Base-by-base conservation (phyloP, 225 moss, liverwort and hornwort genomes). In the Marchantia paleacea region DNA sequence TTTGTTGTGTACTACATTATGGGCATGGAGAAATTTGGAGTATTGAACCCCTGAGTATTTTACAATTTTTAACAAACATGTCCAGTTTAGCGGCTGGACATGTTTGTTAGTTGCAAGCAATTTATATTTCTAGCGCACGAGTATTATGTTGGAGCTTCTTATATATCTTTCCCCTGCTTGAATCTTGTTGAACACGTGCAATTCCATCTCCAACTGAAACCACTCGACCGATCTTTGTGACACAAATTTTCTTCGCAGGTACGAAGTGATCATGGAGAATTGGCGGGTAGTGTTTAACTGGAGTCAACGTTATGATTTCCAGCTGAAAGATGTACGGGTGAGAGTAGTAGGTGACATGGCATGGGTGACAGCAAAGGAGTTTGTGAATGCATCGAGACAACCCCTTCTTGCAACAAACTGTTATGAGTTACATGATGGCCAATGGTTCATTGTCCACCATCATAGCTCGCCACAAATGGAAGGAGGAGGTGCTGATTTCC, bases 361-460 rank as follows among this genome's bases (percentile, higher is more conserved):
- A 57, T 91, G 90, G 90, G 90, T 91, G 20, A 91, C 89, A 50
- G 84, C 85, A 13, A 91, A 91, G 85, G 90, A 91, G 83, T 91
- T 89, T 55, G 77, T 91, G 55, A 91, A 91, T 83, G 75, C 84
- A 15, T 91, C 90, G 12, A 85, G 85, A 80, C 86, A 85, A 69
- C 90, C 90, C 49, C 87, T 91, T 75, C 69, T 91, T 82, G 80
- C 81, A 55, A 87, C 90, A 83, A 91, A 91, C 80, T 89, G 89
- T 82, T 91, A 85, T 78, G 90, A 91, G 83, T 82, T 76, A 63
- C 90, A 91, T 73, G 85, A 84, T 78, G 87, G 89, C 62, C 80
- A 91, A 65, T 91, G 90, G 90, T 87, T 75, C 80, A 82, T 91
- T 60, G 90, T 91, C 52, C 90, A 91, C 62, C 90, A 89, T 82